Conservation (phyloP, 2,329 filamentous ascomycete genomes). For the Penicillium sp. region DNA sequence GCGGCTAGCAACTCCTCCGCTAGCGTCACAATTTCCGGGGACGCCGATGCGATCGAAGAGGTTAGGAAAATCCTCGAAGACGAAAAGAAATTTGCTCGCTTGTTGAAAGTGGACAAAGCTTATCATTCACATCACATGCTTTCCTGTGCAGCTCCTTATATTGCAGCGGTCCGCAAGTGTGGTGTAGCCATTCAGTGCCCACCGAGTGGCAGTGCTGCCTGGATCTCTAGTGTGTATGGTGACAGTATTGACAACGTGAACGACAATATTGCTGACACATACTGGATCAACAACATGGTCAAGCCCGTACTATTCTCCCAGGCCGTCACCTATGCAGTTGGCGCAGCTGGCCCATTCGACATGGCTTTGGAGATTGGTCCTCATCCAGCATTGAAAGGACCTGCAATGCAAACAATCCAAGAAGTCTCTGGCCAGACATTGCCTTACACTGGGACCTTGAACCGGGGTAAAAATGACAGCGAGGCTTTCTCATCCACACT, state of each 20-base stretch:
- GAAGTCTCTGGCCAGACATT: conserved; percentile 16
- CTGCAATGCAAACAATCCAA: conserved; percentile 28
- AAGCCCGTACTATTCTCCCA: conserved; percentile 26
- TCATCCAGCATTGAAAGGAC: conserved; percentile 34
- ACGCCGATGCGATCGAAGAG: conserved; percentile 36
- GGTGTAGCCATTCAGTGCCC: conserved; percentile 9
- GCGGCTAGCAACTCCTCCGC: conserved; percentile 42
- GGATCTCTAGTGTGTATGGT: conserved; percentile 33
- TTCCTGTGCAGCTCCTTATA: conserved; percentile 32
- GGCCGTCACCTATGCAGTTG: conserved; percentile 16
- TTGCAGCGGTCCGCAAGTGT: conserved; percentile 20
- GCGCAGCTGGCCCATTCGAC: conserved; percentile 16
- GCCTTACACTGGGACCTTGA: conserved; percentile 18
- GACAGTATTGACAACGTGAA: conserved; percentile 14
- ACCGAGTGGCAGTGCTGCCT: conserved; percentile 10
- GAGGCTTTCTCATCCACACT: conserved; percentile 17
- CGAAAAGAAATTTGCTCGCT: conserved; percentile 39
- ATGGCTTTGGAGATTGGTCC: conserved; percentile 36
- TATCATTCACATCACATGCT: conserved; percentile 49
- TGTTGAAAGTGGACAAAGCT: conserved; percentile 44
- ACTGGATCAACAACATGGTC: conserved; percentile 33
- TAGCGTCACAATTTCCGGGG: conserved; percentile 48
- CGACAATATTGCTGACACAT: conserved; percentile 20
- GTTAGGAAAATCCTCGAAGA: conserved; percentile 31
- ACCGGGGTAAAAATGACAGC: conserved; percentile 12